Conservation (phyloP, 2,329 filamentous ascomycete genomes). For the Nemania sp. region DNA sequence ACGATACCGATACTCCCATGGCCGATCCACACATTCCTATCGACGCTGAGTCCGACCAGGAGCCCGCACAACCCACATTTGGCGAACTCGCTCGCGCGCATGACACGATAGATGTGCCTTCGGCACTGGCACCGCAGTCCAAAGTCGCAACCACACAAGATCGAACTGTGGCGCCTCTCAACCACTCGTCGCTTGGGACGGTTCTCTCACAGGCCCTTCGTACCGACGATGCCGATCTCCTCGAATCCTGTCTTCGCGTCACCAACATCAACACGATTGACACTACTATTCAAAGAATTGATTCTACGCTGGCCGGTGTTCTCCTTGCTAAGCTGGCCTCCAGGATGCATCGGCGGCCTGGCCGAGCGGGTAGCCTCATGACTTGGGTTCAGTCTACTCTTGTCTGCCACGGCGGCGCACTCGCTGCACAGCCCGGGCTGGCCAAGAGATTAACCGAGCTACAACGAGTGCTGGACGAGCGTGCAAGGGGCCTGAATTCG, state of each 20-base stretch:
- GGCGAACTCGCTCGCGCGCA: slow-evolving; percentile 80
- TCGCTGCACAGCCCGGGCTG: slow-evolving; percentile 84
- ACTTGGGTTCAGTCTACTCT: slow-evolving; percentile 96
- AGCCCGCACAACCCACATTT: slow-evolving; percentile 69
- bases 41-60: slow-evolving; percentile 50
- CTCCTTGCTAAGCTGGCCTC: slow-evolving; percentile 85
- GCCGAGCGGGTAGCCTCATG: slow-evolving; percentile 86
- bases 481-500: slow-evolving; percentile 78
- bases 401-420: slow-evolving; percentile 85
- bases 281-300: slow-evolving; percentile 86
- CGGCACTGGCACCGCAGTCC: slow-evolving; percentile 54
- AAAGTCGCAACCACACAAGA: slow-evolving; percentile 48
- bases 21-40: slow-evolving; percentile 34
- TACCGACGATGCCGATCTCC: slow-evolving; percentile 85
- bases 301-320: slow-evolving; percentile 77
- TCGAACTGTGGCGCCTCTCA: slow-evolving; percentile 62
- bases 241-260: slow-evolving; percentile 89
- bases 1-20: slow-evolving; percentile 38
- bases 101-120: slow-evolving; percentile 75
- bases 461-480: slow-evolving; percentile 84
- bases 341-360: slow-evolving; percentile 82
- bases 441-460: slow-evolving; percentile 76
- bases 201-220: slow-evolving; percentile 92
- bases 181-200: slow-evolving; percentile 81
- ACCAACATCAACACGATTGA: slow-evolving; percentile 77